Evolutionary conservation across 208 protist genomes (phyloP).

Genomic region (Entamoeba dispar): DNA sequence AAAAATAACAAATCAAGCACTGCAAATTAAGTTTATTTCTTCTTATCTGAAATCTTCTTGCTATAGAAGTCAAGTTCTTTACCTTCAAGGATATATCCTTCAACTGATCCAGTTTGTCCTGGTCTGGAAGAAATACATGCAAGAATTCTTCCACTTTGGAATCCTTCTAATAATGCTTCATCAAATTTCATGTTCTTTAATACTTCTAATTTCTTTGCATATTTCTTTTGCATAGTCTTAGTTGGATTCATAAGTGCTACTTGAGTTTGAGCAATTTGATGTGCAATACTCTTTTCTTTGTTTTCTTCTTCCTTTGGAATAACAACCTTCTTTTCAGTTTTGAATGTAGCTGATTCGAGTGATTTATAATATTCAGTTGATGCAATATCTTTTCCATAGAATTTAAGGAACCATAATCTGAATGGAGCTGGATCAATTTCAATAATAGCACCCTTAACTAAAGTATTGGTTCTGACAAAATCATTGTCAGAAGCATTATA

Average conservation of each 20-base stretch:
- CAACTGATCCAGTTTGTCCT: conserved; percentile 80
- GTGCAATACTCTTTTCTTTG: conserved; percentile 37
- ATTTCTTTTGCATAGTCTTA: background rate
- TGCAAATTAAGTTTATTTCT: background rate
- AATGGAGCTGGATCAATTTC: conserved; percentile 85
- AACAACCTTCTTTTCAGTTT: conserved; percentile 51
- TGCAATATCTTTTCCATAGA: conserved; percentile 57
- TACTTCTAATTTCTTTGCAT: conserved; percentile 49
- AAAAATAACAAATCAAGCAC: background rate
- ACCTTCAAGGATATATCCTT: conserved; percentile 94
- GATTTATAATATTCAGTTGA: background rate
- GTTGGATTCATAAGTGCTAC: background rate
- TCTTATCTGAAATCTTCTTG: conserved; percentile 57
- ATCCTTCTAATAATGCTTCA: conserved; percentile 11
- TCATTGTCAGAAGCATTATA: conserved; percentile 98
- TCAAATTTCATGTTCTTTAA: conserved; percentile 22
- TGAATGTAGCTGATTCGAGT: conserved; percentile 44
- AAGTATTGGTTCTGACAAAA: conserved; percentile 94
- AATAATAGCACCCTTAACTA: conserved; percentile 90
- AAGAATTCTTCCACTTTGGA: conserved; percentile 11
- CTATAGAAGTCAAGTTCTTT: conserved; percentile 96
- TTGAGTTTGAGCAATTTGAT: background rate
- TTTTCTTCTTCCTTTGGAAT: conserved; percentile 40
- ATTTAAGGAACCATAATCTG: conserved; percentile 84
- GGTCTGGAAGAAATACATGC: conserved; percentile 78